These are phyloP conservation scores for Stereum hirsutum DNA, from an alignment of 1,284 basidiomycete species.

Conservation along the genomic window DNA sequence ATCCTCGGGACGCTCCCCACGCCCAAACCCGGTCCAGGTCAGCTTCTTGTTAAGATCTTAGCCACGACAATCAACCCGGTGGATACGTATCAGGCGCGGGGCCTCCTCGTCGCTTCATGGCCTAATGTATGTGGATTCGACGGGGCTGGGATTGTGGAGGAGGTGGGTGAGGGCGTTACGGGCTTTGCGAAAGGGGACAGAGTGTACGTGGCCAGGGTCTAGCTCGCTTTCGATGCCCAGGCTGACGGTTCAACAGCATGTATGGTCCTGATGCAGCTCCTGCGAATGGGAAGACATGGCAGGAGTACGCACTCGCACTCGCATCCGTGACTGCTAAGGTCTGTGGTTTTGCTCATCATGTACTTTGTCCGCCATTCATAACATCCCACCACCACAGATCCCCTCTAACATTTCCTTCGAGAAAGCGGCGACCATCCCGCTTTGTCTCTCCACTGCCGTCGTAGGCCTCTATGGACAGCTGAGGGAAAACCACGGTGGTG, in stretches of 20 bases:
- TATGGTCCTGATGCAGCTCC: not conserved
- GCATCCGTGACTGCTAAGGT: constrained; percentile 7
- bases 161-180: constrained; percentile 27
- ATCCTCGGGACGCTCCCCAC: constrained; percentile 10
- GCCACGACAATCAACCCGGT: constrained; percentile 25
- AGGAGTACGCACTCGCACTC: constrained; percentile 7
- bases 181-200: constrained; percentile 2
- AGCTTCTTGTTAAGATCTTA: constrained; percentile 26
- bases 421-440: constrained; percentile 8
- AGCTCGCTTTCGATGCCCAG: too few species aligned
- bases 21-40: constrained; percentile 17
- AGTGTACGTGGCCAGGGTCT: not conserved
- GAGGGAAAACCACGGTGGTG: constrained; percentile 2
- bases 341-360: not conserved
- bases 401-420: constrained; percentile 9
- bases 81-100: constrained; percentile 29
- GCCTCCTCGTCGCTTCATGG: constrained; percentile 19
- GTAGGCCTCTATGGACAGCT: constrained; percentile 5
- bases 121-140: constrained; percentile 38
- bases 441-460: constrained; percentile 7
- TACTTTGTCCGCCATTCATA: too few species aligned
- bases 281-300: constrained; percentile 2
- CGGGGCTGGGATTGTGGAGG: constrained; percentile 30
- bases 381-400: constrained; percentile 2
- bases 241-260: not conserved